phyloP scores from a whole-genome alignment of 2,329 filamentous ascomycete species.

The Cadophora malorum region DNA sequence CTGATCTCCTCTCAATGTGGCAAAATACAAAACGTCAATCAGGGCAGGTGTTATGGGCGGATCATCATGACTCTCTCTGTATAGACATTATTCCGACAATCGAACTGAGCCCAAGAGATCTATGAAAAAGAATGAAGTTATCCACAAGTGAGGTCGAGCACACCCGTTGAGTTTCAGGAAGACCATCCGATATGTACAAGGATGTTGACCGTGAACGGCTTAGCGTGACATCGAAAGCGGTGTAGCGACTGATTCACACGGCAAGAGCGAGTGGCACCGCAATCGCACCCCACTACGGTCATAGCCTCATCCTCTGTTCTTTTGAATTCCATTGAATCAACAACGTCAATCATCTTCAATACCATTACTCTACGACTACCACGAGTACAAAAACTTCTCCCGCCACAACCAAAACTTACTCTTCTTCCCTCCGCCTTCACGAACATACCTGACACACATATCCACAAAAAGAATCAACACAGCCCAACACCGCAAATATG shows the following conservation, averaged over 20 bases:
- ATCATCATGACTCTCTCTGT: neutral
- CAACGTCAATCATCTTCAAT: conserved; percentile 26
- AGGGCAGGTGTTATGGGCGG: no score
- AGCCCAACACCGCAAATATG: conserved; percentile 50
- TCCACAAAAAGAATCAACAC: conserved; percentile 12
- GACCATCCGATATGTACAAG: conserved; percentile 25
- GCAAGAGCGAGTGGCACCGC: conserved; percentile 21
- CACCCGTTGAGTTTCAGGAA: conserved; percentile 18
- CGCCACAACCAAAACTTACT: conserved; percentile 20
- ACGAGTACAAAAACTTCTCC: conserved; percentile 21
- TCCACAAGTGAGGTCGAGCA: neutral
- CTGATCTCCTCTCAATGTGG: conserved; percentile 8
- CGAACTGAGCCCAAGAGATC: neutral
- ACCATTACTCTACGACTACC: conserved; percentile 21
- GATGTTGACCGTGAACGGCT: conserved; percentile 14
- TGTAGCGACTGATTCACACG: conserved; percentile 35
- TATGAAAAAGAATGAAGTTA: neutral
- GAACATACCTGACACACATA: neutral
- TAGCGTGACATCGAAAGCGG: conserved; percentile 19
- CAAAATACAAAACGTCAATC: neutral
- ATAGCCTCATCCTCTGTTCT: conserved; percentile 24
- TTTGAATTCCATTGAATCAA: conserved; percentile 3
- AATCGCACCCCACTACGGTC: conserved; percentile 22
- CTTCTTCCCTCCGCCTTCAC: neutral
- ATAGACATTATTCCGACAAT: conserved; percentile 5